Evolutionary conservation across 768 basidiomycete genomes (phyloP).

Genomic region (Sporobolomyces roseus): DNA sequence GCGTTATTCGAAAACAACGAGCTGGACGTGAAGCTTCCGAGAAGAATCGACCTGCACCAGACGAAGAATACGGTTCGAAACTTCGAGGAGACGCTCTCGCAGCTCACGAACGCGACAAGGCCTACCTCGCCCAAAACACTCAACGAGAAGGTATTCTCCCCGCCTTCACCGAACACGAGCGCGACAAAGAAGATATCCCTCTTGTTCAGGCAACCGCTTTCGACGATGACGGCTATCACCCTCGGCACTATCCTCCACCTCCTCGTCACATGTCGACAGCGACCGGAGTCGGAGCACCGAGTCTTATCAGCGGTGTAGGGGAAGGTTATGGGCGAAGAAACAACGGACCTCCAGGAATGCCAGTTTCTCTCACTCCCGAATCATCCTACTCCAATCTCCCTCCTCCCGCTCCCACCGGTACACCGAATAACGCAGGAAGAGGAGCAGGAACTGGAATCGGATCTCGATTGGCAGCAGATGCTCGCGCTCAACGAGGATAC

Average conservation of each 20-base stretch:
- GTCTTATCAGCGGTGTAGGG: conserved; percentile 47
- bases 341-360: conserved; percentile 7
- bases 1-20: conserved; percentile 33
- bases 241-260: conserved; percentile 6
- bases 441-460: conserved; percentile 19
- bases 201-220: conserved; percentile 19
- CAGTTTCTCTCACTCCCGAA: conserved; percentile 13
- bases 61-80: conserved; percentile 22
- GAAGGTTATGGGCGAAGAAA: conserved; percentile 32
- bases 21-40: conserved; percentile 25
- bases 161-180: conserved; percentile 30
- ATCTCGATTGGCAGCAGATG: conserved; percentile 18
- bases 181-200: conserved; percentile 31
- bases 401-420: not conserved
- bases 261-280: too few species aligned
- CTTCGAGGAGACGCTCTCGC: conserved; percentile 32
- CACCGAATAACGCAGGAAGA: not conserved
- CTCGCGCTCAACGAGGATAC: conserved; percentile 18
- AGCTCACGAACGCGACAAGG: conserved; percentile 11
- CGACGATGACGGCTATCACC: conserved; percentile 22
- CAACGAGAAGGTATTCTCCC: conserved; percentile 9
- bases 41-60: conserved; percentile 16
- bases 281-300: conserved; percentile 36
- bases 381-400: not conserved
- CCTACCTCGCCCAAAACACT: not conserved